Evolutionary conservation across 164 flowering plant species (phyloP).

Genomic region (Piper longum): DNA sequence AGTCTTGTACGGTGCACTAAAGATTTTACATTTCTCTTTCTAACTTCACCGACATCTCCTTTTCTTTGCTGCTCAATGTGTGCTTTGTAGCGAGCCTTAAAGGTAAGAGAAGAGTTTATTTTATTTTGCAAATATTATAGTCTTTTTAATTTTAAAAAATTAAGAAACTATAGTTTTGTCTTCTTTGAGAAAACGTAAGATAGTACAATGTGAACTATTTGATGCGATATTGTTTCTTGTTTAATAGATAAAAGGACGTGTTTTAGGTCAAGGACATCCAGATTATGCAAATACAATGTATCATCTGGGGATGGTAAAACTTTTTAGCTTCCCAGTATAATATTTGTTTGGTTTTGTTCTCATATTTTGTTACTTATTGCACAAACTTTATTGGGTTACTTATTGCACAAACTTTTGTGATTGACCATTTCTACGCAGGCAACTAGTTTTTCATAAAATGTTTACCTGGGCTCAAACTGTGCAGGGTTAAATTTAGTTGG

Average conservation of each 20-base stretch:
- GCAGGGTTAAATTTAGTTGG: no score
- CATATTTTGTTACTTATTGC: no score
- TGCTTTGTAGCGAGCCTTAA: constrained; percentile 60
- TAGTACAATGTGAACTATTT: constrained; percentile 3
- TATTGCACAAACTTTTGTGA: no score
- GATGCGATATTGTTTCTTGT: constrained; percentile 2
- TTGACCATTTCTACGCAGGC: no score
- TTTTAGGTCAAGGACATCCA: constrained; percentile 51
- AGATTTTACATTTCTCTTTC: neutral
- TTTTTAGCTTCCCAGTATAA: neutral
- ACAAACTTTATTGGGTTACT: no score
- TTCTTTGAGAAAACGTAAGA: neutral
- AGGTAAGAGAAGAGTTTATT: constrained; percentile 32
- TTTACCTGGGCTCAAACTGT: no score
- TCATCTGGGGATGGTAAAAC: constrained; percentile 73
- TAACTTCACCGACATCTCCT: constrained; percentile 7
- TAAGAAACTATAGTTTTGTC: neutral
- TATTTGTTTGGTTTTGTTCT: no score
- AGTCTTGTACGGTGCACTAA: neutral
- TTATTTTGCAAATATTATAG: neutral
- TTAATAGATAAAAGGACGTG: constrained; percentile 67
- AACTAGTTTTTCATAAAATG: no score
- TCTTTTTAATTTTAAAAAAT: neutral
- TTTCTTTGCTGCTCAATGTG: constrained; percentile 7
- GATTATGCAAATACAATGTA: constrained; percentile 92